Evolutionary conservation across 2,329 filamentous ascomycete species (phyloP), one percentile per base, ranked within the genome.

Genomic region (Fusarium agapanthi): DNA sequence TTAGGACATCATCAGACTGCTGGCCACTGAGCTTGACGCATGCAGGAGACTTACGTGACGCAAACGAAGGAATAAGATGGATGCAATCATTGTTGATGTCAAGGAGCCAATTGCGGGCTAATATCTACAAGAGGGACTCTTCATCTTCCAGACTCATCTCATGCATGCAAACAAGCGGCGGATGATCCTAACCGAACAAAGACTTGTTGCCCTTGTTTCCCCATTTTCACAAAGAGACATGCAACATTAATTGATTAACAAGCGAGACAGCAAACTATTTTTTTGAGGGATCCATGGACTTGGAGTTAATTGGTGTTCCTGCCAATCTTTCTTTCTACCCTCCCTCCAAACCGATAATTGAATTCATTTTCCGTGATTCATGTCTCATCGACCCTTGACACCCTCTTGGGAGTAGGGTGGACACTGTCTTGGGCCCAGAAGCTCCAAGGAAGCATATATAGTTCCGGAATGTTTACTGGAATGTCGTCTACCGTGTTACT

Each of bases 171-270:
- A 51, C 48, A 37, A 59, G 32, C 32, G 14, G 70, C 50, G 50
- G 61, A 50, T 35, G 43, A 59, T 67, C 44, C 57, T 51, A 71
- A 64, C 61, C 54, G 57, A 63, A 67, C 66, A 73, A 73, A 71
- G 66, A 44, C 65, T 57, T 35, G 43, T 63, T 63, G 59, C 64
- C 69, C 68, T 71, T 72, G 68, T 67, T 26, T 51, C 54, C 35
- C 45, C 41, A 55, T 65, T 54, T 40, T 58, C n/a, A 55, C 24
- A 58, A 58, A 10, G 37, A 59, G 41, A n/a, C 20, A 55, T 62
- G 24, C 38, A 58, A 26, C 53, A 61, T 60, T 68, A 48, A 61
- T 57, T 45, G 61, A 47, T 35, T n/a, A 40, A 37, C 54, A 67
- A 60, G 54, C 66, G 63, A 73, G 65, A 47, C 59, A 61, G 41